A percentile compares a stretch with the other conserved stretches of the same genome.
Conservation (phyloP, 441 rosid species). For the Rhodomyrtus psidioides region DNA sequence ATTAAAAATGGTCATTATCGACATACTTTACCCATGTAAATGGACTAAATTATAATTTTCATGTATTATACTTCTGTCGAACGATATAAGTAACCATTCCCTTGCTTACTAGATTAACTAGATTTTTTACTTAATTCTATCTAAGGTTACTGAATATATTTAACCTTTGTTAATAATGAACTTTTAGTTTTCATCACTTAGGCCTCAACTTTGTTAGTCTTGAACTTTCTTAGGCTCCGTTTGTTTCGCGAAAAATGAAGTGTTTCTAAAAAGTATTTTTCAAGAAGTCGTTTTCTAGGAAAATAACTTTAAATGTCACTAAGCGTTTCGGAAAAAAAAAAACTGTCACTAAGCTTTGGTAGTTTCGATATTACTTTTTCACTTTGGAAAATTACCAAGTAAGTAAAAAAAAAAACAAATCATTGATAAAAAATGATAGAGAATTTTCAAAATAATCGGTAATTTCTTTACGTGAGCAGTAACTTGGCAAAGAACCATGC, state of each 20-base stretch:
- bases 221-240: background rate
- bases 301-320: no score
- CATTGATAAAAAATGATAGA: background rate
- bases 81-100: background rate
- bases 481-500: rapidly evolving
- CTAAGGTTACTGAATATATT: background rate
- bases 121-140: background rate
- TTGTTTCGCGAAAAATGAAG: no score
- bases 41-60: rapidly evolving
- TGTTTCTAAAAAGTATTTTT: no score
- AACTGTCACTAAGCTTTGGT: no score
- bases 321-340: no score
- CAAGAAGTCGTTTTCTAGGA: no score
- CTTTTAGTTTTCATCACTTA: background rate
- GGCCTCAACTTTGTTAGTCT: rapidly evolving
- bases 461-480: rapidly evolving
- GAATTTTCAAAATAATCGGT: background rate
- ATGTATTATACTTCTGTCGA: background rate
- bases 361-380: rapidly evolving
- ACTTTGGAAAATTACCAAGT: no score
- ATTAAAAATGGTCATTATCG: background rate
- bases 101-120: background rate
- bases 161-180: background rate
- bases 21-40: rapidly evolving
- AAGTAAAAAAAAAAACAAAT: background rate